Percentiles rank a stretch among this genome's conserved stretches.
Evolutionary conservation across 1,139 yeast species (phyloP).

Genomic region (Geotrichum europaeum): DNA sequence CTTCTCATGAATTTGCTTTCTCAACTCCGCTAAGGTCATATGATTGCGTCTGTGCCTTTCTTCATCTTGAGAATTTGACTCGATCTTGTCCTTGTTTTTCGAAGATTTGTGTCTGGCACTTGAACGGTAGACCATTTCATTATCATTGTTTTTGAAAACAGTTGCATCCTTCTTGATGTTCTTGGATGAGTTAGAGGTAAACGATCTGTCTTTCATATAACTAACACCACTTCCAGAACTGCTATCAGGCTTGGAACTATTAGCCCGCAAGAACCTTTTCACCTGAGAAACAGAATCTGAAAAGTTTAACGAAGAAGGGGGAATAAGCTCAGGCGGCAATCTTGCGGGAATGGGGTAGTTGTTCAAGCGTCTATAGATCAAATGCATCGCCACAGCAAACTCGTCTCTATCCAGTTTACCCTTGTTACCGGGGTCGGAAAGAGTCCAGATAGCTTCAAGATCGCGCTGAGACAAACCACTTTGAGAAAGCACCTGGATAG

Average conservation of each 20-base stretch:
- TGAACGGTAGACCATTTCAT: constrained; percentile 63
- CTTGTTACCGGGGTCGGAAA: constrained; percentile 82
- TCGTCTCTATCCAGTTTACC: constrained; percentile 80
- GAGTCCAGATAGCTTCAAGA: constrained; percentile 86
- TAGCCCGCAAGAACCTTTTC: constrained; percentile 40
- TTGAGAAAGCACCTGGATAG: constrained; percentile 82
- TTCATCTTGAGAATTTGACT: constrained; percentile 15
- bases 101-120: constrained; percentile 53
- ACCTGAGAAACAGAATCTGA: constrained; percentile 46
- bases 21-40: constrained; percentile 44
- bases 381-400: constrained; percentile 90
- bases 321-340: constrained; percentile 55
- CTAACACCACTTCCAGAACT: constrained; percentile 23
- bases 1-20: constrained; percentile 63
- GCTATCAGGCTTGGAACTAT: constrained; percentile 19
- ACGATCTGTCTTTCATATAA: constrained; percentile 28
- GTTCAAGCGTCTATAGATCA: constrained; percentile 76
- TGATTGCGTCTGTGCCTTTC: constrained; percentile 15
- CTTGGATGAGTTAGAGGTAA: constrained; percentile 29
- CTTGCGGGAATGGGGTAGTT: constrained; percentile 72
- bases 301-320: constrained; percentile 66
- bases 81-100: constrained; percentile 44
- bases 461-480: constrained; percentile 84
- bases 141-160: constrained; percentile 55
- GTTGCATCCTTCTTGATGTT: constrained; percentile 46